Percentiles rank a stretch among this genome's conserved stretches.
phyloP scores from a whole-genome alignment of 163 green algal species.

The Chlamydomonas reinhardtii region DNA sequence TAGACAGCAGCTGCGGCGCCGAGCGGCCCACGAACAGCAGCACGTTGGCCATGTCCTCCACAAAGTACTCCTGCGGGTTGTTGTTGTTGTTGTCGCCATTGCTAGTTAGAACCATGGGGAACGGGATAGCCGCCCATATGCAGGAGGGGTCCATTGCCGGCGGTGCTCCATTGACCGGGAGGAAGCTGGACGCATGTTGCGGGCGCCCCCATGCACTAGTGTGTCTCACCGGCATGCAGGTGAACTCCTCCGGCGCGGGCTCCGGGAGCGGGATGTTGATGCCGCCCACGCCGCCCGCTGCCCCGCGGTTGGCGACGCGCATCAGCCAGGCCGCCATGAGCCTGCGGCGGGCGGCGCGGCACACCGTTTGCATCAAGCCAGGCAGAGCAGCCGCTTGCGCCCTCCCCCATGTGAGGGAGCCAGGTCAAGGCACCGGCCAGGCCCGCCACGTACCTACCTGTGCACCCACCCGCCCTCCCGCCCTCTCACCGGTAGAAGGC shows the following conservation, averaged over 20 bases:
- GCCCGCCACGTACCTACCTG: too few species aligned
- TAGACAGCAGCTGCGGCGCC: constrained; percentile 58
- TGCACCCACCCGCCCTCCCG: too few species aligned
- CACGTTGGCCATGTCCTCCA: constrained; percentile 86
- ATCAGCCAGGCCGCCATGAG: constrained; percentile 82
- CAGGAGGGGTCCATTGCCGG: too few species aligned
- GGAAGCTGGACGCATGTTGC: too few species aligned
- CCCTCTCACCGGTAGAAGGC: constrained; percentile 59
- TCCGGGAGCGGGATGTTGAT: constrained; percentile 75
- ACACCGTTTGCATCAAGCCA: too few species aligned
- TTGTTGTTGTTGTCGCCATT: too few species aligned
- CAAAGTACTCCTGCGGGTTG: constrained; percentile 80
- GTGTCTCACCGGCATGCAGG: constrained; percentile 72
- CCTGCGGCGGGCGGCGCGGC: constrained; percentile 8
- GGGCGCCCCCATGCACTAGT: too few species aligned
- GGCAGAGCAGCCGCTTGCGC: too few species aligned
- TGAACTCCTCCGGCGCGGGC: constrained; percentile 66
- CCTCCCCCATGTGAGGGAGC: too few species aligned
- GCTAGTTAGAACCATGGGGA: too few species aligned
- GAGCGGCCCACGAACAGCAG: constrained; percentile 72
- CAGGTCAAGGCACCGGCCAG: not conserved
- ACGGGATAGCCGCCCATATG: too few species aligned
- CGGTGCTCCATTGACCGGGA: too few species aligned
- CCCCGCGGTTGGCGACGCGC: constrained; percentile 58
- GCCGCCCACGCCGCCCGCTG: constrained; percentile 16